Conservation (phyloP, 768 basidiomycete genomes). For the Gyrodon lividus region DNA sequence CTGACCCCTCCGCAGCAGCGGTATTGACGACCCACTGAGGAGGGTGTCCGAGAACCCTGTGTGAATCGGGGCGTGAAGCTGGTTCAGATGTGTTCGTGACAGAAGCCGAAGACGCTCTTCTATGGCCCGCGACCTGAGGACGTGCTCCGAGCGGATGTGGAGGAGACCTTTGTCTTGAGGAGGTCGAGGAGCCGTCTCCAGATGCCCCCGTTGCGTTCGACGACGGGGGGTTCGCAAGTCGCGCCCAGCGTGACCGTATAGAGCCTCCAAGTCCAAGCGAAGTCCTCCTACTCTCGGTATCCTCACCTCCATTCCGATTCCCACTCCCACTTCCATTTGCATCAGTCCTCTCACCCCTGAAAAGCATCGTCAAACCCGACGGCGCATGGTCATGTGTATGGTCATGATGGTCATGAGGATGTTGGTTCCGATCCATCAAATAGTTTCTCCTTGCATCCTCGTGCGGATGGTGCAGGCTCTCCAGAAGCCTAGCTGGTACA, state of each 20-base stretch:
- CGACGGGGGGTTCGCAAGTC: conserved; percentile 19
- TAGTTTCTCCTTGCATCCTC: conserved; percentile 25
- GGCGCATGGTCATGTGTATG: conserved; percentile 2
- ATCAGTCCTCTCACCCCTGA: conserved; percentile 10
- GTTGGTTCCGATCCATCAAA: conserved; percentile 1
- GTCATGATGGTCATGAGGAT: neutral
- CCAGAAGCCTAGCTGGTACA: conserved; percentile 20
- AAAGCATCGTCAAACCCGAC: neutral
- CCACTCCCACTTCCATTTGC: conserved; percentile 8
- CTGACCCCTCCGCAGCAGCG: neutral
- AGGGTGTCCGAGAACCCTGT: neutral
- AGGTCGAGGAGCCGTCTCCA: neutral
- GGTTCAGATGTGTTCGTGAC: conserved; percentile 9
- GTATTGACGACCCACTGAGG: conserved; percentile 11
- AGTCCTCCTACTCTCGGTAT: conserved; percentile 16
- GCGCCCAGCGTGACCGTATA: conserved; percentile 27
- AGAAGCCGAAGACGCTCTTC: conserved; percentile 12
- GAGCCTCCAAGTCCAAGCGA: conserved; percentile 24
- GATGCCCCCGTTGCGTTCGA: conserved; percentile 6
- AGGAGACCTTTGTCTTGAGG: conserved; percentile 23
- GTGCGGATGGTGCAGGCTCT: conserved; percentile 20
- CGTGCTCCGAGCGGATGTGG: conserved; percentile 26
- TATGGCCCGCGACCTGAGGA: conserved; percentile 17
- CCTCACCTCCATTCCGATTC: conserved; percentile 6
- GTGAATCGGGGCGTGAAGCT: conserved; percentile 10